Evolutionary conservation across 2,329 filamentous ascomycete genomes (phyloP).

Genomic region (Seiridium unicorne): DNA sequence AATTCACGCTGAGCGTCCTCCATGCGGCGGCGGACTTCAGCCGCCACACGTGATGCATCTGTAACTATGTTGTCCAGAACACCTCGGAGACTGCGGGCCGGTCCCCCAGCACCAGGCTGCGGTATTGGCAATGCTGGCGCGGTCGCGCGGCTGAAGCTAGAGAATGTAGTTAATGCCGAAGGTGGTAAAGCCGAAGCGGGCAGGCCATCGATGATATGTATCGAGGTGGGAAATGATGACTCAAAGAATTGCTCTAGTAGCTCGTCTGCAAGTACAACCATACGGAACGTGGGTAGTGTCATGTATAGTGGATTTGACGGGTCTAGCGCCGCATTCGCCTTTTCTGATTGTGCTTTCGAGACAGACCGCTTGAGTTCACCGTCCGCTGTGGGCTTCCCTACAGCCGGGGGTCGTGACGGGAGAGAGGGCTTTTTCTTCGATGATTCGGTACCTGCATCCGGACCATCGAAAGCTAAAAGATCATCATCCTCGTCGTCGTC

Average conservation of each 20-base stretch:
- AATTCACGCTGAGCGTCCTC: slow-evolving; percentile 93
- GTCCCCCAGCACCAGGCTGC: slow-evolving; percentile 41
- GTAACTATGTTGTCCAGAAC: slow-evolving; percentile 97
- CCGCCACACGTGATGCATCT: slow-evolving; percentile 93
- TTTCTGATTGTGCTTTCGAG: slow-evolving; percentile 68
- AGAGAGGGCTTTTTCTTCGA: slow-evolving; percentile 41
- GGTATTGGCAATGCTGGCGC: slow-evolving; percentile 35
- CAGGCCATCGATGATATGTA: slow-evolving; percentile 75
- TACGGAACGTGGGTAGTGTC: slow-evolving; percentile 94
- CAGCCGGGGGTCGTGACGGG: slow-evolving; percentile 32
- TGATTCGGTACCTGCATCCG: slow-evolving; percentile 38
- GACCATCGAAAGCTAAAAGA: slow-evolving; percentile 58
- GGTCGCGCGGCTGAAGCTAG: slow-evolving; percentile 53
- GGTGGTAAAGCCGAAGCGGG: slow-evolving; percentile 38
- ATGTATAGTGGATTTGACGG: slow-evolving; percentile 93
- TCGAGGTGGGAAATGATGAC: slow-evolving; percentile 87
- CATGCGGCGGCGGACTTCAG: slow-evolving; percentile 87
- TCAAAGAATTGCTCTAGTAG: slow-evolving; percentile 97
- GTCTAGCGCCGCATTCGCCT: slow-evolving; percentile 87
- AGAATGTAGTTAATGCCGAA: slow-evolving; percentile 81
- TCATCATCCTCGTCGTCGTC: slow-evolving; percentile 50
- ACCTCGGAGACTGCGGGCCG: slow-evolving; percentile 76
- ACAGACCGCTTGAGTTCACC: slow-evolving; percentile 33
- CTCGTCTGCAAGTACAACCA: slow-evolving; percentile 97
- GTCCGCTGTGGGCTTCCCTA: slow-evolving; percentile 23